These are phyloP conservation scores for Nakaseomyces nivariensis DNA, from an alignment of 1,139 yeast species.

Conservation along the genomic window DNA sequence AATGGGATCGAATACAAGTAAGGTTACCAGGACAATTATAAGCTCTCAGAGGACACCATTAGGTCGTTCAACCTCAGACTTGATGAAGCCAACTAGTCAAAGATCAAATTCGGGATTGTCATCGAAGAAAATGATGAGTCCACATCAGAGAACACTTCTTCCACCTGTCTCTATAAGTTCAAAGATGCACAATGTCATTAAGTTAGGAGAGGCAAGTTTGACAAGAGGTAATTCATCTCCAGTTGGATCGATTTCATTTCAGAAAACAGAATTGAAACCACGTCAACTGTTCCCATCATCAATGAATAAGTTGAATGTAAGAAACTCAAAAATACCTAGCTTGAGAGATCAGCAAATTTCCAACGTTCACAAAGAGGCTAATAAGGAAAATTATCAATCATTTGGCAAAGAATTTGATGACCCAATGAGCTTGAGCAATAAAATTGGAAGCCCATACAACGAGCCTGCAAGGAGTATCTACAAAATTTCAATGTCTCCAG, in stretches of 20 bases:
- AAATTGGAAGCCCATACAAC: conserved; percentile 18
- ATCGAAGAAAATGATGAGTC: background rate
- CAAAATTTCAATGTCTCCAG: conserved; percentile 25
- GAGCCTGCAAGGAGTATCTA: conserved; percentile 25
- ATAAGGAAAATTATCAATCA: background rate
- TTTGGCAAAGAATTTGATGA: background rate
- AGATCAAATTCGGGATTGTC: background rate
- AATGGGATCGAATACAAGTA: background rate
- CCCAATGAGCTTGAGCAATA: background rate
- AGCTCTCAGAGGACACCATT: conserved; percentile 1
- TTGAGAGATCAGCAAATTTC: background rate
- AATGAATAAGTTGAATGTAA: conserved; percentile 13
- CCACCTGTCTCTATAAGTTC: background rate
- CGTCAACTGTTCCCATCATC: conserved; percentile 17
- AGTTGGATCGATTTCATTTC: background rate
- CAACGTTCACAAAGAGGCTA: background rate
- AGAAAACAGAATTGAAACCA: conserved; percentile 2
- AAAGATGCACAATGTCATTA: background rate
- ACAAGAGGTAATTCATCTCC: background rate
- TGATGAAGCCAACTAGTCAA: background rate
- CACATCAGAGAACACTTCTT: background rate
- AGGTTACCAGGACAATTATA: background rate
- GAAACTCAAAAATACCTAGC: background rate
- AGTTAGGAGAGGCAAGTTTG: background rate
- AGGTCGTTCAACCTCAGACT: background rate